A percentile compares a stretch with the other conserved stretches of the same genome.
phyloP scores from a whole-genome alignment of 176 grass and related monocot species.

The Chloris gayana region DNA sequence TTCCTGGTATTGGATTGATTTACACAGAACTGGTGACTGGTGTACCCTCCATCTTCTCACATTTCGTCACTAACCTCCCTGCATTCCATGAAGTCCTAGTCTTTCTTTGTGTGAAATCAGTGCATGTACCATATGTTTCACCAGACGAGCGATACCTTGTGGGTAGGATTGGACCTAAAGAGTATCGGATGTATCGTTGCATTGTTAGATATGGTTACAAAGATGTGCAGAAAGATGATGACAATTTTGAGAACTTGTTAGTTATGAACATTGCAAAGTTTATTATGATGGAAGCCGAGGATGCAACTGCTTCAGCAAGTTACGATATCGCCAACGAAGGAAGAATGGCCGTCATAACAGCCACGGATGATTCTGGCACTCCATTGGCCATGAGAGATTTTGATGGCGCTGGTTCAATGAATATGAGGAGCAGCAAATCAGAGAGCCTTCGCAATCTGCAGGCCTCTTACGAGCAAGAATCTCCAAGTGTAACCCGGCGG shows the following conservation, averaged over 20 bases:
- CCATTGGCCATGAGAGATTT: constrained; percentile 56
- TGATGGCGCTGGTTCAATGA: constrained; percentile 44
- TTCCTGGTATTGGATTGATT: constrained; percentile 94
- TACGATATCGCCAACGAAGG: constrained; percentile 85
- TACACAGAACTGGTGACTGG: constrained; percentile 94
- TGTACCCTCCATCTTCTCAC: constrained; percentile 91
- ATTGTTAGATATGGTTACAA: constrained; percentile 96
- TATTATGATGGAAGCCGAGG: constrained; percentile 93
- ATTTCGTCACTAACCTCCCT: constrained; percentile 95
- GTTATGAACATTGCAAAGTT: constrained; percentile 97
- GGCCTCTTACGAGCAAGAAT: constrained; percentile 83
- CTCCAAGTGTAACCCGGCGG: constrained; percentile 43
- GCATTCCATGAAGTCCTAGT: constrained; percentile 96
- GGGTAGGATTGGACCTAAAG: constrained; percentile 78
- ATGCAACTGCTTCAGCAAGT: constrained; percentile 55
- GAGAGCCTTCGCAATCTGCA: constrained; percentile 76
- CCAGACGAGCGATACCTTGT: constrained; percentile 86
- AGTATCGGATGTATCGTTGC: constrained; percentile 94
- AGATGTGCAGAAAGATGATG: constrained; percentile 81
- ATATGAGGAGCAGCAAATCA: constrained; percentile 70
- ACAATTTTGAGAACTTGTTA: constrained; percentile 90
- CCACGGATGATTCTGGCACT: constrained; percentile 45
- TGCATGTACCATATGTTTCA: constrained; percentile 77
- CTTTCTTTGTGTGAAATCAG: constrained; percentile 94
- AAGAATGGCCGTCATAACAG: constrained; percentile 89